These are phyloP conservation scores for Globisporangium middletonii DNA, from an alignment of 352 stramenopile species.

Conservation along the genomic window DNA sequence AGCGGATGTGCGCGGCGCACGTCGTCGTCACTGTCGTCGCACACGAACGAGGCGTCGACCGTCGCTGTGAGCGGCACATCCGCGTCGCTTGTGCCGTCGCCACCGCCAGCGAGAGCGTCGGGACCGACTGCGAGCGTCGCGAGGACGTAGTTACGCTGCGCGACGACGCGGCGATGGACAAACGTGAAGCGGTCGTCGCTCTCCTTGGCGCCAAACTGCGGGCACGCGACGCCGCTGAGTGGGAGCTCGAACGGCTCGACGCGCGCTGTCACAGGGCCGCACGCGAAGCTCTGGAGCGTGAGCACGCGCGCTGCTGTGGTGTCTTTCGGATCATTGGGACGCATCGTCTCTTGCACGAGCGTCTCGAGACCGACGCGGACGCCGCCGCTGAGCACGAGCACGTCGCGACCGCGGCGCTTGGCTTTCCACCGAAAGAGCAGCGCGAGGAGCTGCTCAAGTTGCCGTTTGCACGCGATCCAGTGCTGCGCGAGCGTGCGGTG, in stretches of 20 bases:
- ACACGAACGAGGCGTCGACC: constrained; percentile 43
- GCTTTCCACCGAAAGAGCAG: constrained; percentile 76
- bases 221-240: constrained; percentile 38
- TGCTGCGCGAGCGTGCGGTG: constrained; percentile 43
- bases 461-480: constrained; percentile 58
- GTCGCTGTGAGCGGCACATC: constrained; percentile 18
- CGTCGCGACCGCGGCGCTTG: constrained; percentile 57
- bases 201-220: constrained; percentile 32
- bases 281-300: constrained; percentile 49
- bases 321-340: background rate
- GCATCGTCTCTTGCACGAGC: constrained; percentile 33
- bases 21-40: constrained; percentile 18
- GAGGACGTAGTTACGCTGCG: constrained; percentile 59
- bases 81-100: constrained; percentile 1
- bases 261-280: constrained; percentile 47
- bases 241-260: constrained; percentile 51
- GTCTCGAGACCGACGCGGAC: constrained; percentile 62
- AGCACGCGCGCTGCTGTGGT: constrained; percentile 19
- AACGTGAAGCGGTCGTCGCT: constrained; percentile 55
- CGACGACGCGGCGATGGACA: constrained; percentile 28
- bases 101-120: constrained; percentile 7
- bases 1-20: constrained; percentile 24
- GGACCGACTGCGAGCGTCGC: constrained; percentile 21
- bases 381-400: constrained; percentile 62
- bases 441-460: constrained; percentile 62